A percentile compares a stretch with the other conserved stretches of the same genome.
These are phyloP conservation scores for Paulownia fortunei DNA, from an alignment of 257 asterid genomes.

Conservation along the genomic window DNA sequence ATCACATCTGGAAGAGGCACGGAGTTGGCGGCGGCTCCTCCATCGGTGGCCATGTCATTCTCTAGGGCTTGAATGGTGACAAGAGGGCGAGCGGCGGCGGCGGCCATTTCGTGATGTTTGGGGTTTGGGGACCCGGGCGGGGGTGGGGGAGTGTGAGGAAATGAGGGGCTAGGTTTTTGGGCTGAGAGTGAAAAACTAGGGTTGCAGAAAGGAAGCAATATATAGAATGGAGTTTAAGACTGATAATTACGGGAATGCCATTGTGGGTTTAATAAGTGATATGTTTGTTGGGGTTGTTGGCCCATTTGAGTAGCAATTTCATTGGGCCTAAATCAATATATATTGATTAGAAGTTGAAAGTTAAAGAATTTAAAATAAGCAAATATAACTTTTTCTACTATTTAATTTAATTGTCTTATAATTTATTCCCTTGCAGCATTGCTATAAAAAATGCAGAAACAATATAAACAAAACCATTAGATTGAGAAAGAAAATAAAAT, in stretches of 20 bases:
- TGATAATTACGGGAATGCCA: background rate
- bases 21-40: constrained; percentile 41
- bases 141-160: background rate
- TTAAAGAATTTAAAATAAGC: too few relatives aligned
- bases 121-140: background rate
- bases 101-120: constrained; percentile 41
- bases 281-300: background rate
- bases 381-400: too few relatives aligned
- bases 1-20: constrained; percentile 72
- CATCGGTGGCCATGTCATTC: constrained; percentile 74
- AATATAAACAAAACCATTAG: too few relatives aligned
- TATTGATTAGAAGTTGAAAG: too few relatives aligned
- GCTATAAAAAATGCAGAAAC: too few relatives aligned
- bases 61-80: constrained; percentile 66
- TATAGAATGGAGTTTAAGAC: background rate
- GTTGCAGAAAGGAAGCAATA: background rate
- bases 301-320: background rate
- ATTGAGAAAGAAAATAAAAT: too few relatives aligned
- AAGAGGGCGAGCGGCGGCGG: constrained; percentile 82
- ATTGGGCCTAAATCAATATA: too few relatives aligned
- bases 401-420: too few relatives aligned
- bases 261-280: too few relatives aligned
- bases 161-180: constrained; percentile 40
- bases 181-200: constrained; percentile 24
- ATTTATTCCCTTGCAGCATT: too few relatives aligned